These are phyloP conservation scores for Paspalum vaginatum DNA, from an alignment of 176 grass and related monocot species.

Conservation along the genomic window DNA sequence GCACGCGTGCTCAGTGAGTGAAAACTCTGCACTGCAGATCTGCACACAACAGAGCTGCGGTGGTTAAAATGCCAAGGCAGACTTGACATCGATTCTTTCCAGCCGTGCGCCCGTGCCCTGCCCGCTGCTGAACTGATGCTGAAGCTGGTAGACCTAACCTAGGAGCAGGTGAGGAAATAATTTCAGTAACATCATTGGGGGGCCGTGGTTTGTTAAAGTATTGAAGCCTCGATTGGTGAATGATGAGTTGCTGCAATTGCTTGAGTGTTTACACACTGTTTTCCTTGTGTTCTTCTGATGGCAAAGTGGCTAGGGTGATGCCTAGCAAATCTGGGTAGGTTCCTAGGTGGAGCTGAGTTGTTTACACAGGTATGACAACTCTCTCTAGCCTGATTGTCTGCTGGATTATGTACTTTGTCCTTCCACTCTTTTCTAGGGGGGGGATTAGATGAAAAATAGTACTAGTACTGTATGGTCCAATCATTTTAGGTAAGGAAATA, in stretches of 20 bases:
- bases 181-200: slow-evolving; percentile 27
- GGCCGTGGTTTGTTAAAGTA: not conserved
- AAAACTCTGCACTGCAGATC: not conserved
- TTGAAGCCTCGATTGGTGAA: slow-evolving; percentile 25
- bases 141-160: slow-evolving; percentile 29
- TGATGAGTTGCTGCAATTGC: not conserved
- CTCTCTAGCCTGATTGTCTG: slow-evolving; percentile 38
- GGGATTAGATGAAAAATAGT: not conserved
- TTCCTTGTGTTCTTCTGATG: not conserved
- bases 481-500: not conserved
- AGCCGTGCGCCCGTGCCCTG: not conserved
- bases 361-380: slow-evolving; percentile 33
- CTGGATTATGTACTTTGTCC: not conserved
- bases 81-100: slow-evolving; percentile 7
- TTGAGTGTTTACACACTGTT: slow-evolving; percentile 13
- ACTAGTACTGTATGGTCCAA: not conserved
- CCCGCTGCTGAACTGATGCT: not conserved
- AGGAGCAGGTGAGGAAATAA: not conserved
- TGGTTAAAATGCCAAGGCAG: slow-evolving; percentile 22
- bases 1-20: slow-evolving; percentile 39
- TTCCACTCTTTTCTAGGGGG: not conserved
- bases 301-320: not conserved
- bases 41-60: slow-evolving; percentile 20
- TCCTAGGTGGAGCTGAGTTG: not conserved
- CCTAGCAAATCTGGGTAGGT: slow-evolving; percentile 27